These are phyloP conservation scores for Fraxinus xanthoxyloides DNA, from an alignment of 305 asterid species.

Conservation along the genomic window DNA sequence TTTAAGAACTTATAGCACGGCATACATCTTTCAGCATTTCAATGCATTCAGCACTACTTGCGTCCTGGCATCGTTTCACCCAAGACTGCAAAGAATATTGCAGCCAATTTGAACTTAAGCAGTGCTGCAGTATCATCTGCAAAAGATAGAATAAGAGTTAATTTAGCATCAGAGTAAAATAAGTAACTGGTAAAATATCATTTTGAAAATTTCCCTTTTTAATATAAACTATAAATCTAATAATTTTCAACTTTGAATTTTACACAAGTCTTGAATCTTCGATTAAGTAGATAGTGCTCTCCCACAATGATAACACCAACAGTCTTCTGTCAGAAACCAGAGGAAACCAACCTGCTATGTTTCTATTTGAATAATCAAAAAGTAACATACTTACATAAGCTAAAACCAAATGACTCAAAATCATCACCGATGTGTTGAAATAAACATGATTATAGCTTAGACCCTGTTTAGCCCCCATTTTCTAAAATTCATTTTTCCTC, in stretches of 20 bases:
- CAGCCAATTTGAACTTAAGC: slow-evolving; percentile 57
- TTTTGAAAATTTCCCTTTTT: not conserved
- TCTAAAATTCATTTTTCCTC: not conserved
- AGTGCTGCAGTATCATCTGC: slow-evolving; percentile 77
- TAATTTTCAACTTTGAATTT: not conserved
- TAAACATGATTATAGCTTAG: not conserved
- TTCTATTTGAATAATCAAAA: not conserved
- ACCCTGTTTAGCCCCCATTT: not conserved
- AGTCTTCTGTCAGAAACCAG: not conserved
- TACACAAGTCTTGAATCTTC: not conserved
- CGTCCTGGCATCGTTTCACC: slow-evolving; percentile 72
- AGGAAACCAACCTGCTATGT: not conserved
- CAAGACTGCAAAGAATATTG: slow-evolving; percentile 58
- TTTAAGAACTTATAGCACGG: slow-evolving; percentile 4
- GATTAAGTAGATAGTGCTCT: not conserved
- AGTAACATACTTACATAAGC: not conserved
- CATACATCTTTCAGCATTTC: slow-evolving; percentile 90
- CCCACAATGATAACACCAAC: not conserved
- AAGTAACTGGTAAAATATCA: slow-evolving; percentile 16
- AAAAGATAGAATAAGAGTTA: slow-evolving; percentile 20
- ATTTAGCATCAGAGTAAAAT: slow-evolving; percentile 12
- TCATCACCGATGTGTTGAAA: not conserved
- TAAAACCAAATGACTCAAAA: not conserved
- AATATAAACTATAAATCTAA: not conserved
- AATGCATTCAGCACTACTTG: slow-evolving; percentile 73